Evolutionary conservation across 371 early-diverging fungal species (phyloP), one percentile per base, ranked within the genome.

Genomic region (Lichtheimia ramosa): DNA sequence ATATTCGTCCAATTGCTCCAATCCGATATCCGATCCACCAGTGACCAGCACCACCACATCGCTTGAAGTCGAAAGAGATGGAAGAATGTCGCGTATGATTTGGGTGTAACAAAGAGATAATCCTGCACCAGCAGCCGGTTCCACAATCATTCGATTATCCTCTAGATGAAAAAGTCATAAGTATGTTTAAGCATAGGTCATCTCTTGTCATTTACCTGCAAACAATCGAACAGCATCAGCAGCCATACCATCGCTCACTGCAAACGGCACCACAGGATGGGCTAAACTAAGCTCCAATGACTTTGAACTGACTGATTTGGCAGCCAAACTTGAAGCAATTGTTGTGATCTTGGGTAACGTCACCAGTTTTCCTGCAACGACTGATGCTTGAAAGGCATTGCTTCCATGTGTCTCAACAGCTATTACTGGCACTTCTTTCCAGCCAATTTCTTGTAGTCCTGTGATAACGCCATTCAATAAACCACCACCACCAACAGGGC

Each of bases 351-450:
- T 79, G n/a, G 76, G 71, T 7, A 87, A 55, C 1, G 78, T 74
- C 1, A 84, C 75, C 27, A 84, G 54, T 50, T 82, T 77, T 13
- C 84, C 90, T 16, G 79, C 79, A 25, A 86, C 75, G 13, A 89
- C 83, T 1, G 88, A 74, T 18, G 83, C 79, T 50, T 89, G 88
- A 58, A 90, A 88, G 5, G 86, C 82, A 62, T 86, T 86, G 51
- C 87, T 86, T 25, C 89, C 89, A 68, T 86, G 84, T 0, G 90
- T 90, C 56, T 90, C 90, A 5, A 87, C 87, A 1, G 90, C 89
- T 64, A 90, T 82, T 6, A 89, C 76, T 14, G 88, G 88, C 0
- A 87, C 89, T 52, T 77, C 63, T 48, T 77, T 74, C 90, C 89
- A 89, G 5, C 75, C 83, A 15, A 76, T 71, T 34, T 72, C 81